phyloP scores from a whole-genome alignment of 345 rosid species.

The Heritiera littoralis region DNA sequence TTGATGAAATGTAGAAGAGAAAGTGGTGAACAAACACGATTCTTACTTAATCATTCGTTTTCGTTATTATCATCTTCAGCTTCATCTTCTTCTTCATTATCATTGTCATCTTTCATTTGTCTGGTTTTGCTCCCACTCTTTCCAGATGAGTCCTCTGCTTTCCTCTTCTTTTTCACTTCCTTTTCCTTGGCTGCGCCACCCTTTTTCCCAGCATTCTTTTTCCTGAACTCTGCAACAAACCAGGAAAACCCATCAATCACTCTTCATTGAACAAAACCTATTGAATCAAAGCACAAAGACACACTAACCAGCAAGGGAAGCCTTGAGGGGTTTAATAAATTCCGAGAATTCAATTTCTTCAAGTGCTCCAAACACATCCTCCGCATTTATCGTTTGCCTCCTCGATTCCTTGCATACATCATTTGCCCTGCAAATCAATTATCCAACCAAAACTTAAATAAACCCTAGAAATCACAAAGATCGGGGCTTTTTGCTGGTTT shows the following conservation, averaged over 20 bases:
- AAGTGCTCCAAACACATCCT: conserved; percentile 57
- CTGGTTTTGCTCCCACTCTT: conserved; percentile 39
- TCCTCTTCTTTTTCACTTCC: conserved; percentile 54
- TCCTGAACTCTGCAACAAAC: conserved; percentile 53
- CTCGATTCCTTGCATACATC: conserved; percentile 70
- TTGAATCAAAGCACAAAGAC: neutral
- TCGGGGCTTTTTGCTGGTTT: neutral
- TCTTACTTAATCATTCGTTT: neutral
- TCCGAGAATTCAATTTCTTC: conserved; percentile 68
- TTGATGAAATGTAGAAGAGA: too few relatives aligned
- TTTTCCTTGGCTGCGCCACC: conserved; percentile 45
- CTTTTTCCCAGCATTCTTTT: conserved; percentile 64
- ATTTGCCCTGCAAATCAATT: conserved; percentile 47
- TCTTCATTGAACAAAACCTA: neutral
- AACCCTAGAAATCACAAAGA: conserved; percentile 22
- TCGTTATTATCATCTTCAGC: neutral
- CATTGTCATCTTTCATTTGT: conserved; percentile 16
- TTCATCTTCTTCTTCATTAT: conserved; percentile 7
- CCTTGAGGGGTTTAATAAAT: conserved; percentile 52
- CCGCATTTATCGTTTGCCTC: conserved; percentile 66
- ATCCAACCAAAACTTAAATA: neutral
- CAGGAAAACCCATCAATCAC: conserved; percentile 1
- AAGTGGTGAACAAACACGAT: too few relatives aligned
- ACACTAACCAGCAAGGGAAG: conserved; percentile 55
- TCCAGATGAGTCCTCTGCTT: conserved; percentile 39